Base-by-base conservation (phyloP, 495 filamentous ascomycete species). In the Letharia lupina region DNA sequence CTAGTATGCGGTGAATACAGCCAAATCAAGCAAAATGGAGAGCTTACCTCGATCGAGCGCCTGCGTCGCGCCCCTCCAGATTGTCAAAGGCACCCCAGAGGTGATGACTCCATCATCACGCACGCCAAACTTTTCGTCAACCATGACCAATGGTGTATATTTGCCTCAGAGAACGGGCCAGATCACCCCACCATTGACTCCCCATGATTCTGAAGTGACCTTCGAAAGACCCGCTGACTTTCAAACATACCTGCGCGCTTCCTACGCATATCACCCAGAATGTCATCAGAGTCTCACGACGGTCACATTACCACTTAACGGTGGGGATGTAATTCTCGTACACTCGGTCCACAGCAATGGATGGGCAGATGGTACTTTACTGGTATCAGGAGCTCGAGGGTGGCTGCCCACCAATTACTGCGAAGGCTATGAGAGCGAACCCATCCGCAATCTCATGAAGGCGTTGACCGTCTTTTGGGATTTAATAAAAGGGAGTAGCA, bases 331-430 rank as follows among this genome's bases (percentile, higher is more conserved):
- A 33, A 90, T 99, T 61, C 76, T 99, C 64, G 87, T 99, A 44
- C 95, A 99, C 76, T 96, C 94, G 18, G 89, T 99, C 70, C 95
- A 99, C 77, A 91, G 91, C 60, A 99, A 96, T 79, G 95, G 95
- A 71, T 99, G 95, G 95, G 95, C 94, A 50, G 95, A 99, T 76
- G 95, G 95, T 50, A 99, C 95, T n/a, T 80, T 96, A 56, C 77
- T 99, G 62, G 83, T 89, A 62, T 89, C 91, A 16, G 94, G 93
- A 23, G 88, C 88, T 64, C 84, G 95, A 70, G 95, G 95, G 65
- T 99, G 95, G 95, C 79, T 99, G 65, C 95, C 95, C 40, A 98
- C 95, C 5, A 99, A 99, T 75, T 98, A 98, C 74, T 99, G 95
- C 79, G 91, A 96, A 74, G 83, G 90, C 15, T 99, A 96, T 74